Evolutionary conservation across 2,329 filamentous ascomycete species (phyloP).

Genomic region (Ascochyta fabae): DNA sequence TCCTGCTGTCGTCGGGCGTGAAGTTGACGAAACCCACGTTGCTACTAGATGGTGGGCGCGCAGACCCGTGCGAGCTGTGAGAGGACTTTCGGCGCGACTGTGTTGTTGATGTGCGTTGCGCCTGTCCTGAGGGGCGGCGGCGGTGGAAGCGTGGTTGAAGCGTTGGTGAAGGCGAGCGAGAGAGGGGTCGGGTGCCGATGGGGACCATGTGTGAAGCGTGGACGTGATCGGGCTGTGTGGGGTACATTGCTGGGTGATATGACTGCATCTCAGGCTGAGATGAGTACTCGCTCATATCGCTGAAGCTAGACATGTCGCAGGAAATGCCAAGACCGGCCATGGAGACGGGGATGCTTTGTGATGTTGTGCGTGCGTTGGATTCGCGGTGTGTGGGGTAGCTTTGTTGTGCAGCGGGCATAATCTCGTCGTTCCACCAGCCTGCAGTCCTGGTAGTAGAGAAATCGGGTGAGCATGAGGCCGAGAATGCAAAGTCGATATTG

Average conservation of each 20-base stretch:
- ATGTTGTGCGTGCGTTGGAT: constrained; percentile 27
- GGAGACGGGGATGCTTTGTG: constrained; percentile 20
- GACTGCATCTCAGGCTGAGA: constrained; percentile 17
- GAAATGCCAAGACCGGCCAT: constrained; percentile 42
- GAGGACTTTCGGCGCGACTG: constrained; percentile 7
- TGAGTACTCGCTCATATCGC: constrained; percentile 19
- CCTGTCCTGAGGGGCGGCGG: constrained; percentile 25
- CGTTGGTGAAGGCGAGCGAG: constrained; percentile 32
- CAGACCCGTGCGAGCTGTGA: constrained; percentile 25
- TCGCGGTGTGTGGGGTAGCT: constrained; percentile 26
- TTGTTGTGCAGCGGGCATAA: constrained; percentile 24
- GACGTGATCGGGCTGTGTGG: background rate
- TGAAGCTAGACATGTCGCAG: constrained; percentile 36
- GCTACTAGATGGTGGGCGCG: constrained; percentile 55
- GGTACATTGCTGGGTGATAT: constrained; percentile 9
- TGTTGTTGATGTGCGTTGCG: constrained; percentile 5
- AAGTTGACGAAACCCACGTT: constrained; percentile 83
- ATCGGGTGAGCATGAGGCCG: constrained; percentile 37
- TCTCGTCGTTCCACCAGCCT: constrained; percentile 38
- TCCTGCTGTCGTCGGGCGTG: constrained; percentile 77
- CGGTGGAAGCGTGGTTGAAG: constrained; percentile 38
- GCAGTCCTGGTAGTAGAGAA: constrained; percentile 32
- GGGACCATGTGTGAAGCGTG: constrained; percentile 21
- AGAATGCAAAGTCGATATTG: constrained; percentile 40
- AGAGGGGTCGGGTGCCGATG: constrained; percentile 30